Evolutionary conservation across 2,329 filamentous ascomycete genomes (phyloP).

Genomic region (Coleophoma eucalyptorum): DNA sequence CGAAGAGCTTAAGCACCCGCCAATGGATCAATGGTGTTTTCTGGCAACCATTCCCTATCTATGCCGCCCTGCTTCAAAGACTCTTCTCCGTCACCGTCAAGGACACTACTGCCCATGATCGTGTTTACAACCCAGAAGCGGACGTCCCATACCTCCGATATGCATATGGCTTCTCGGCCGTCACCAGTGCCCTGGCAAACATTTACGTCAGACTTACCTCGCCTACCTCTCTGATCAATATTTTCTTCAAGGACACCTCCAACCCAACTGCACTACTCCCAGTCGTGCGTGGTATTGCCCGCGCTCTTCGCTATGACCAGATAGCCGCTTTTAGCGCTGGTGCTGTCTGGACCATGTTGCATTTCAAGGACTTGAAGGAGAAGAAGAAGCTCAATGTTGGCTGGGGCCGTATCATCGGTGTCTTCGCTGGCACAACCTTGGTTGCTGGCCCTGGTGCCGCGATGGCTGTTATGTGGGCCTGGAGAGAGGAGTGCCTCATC

Average conservation of each 20-base stretch:
- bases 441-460: slow-evolving; percentile 26
- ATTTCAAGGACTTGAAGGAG: slow-evolving; percentile 29
- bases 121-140: slow-evolving; percentile 15
- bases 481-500: slow-evolving; percentile 30
- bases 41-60: slow-evolving; percentile 38
- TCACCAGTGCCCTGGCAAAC: slow-evolving; percentile 7
- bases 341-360: slow-evolving; percentile 26
- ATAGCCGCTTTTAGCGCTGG: slow-evolving; percentile 18
- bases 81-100: slow-evolving; percentile 11
- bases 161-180: slow-evolving; percentile 14
- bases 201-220: slow-evolving; percentile 12
- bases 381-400: slow-evolving; percentile 21
- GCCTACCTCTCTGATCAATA: slow-evolving; percentile 12
- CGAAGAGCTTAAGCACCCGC: slow-evolving; percentile 11
- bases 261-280: slow-evolving; percentile 13
- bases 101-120: slow-evolving; percentile 15
- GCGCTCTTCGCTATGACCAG: slow-evolving; percentile 19
- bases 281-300: slow-evolving; percentile 7
- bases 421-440: slow-evolving; percentile 12
- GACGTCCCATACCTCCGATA: slow-evolving; percentile 21
- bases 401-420: slow-evolving; percentile 19
- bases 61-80: slow-evolving; percentile 13
- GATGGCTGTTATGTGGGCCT: slow-evolving; percentile 26
- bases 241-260: slow-evolving; percentile 20
- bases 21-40: slow-evolving; percentile 23